These are phyloP conservation scores for Raffaelea ambrosiae DNA, from an alignment of 2,329 filamentous ascomycete genomes.

Conservation along the genomic window DNA sequence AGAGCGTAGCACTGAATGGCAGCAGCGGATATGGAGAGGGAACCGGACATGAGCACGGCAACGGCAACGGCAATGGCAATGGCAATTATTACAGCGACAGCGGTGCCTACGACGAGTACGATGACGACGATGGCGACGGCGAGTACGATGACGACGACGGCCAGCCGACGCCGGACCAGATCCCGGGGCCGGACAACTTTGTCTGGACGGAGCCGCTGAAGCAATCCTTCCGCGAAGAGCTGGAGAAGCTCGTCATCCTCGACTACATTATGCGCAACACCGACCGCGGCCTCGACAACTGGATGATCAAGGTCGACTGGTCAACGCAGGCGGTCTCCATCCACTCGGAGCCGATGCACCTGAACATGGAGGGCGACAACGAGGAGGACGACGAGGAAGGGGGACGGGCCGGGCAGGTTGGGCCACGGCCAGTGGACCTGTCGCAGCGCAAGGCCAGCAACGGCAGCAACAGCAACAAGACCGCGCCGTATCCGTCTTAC, in stretches of 20 bases:
- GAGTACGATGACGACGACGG: constrained; percentile 11
- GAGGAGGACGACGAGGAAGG: constrained; percentile 28
- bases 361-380: constrained; percentile 50
- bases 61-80: not conserved
- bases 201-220: constrained; percentile 85
- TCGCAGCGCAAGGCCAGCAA: constrained; percentile 30
- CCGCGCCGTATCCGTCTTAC: constrained; percentile 54
- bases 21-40: no score
- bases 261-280: constrained; percentile 99
- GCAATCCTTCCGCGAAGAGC: constrained; percentile 85
- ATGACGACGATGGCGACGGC: constrained; percentile 18
- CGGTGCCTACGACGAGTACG: constrained; percentile 4
- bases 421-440: constrained; percentile 52
- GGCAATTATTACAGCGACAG: not conserved
- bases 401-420: constrained; percentile 23
- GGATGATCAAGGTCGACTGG: constrained; percentile 98
- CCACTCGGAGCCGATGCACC: constrained; percentile 65
- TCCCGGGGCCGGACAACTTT: constrained; percentile 48
- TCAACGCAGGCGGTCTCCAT: constrained; percentile 76
- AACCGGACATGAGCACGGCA: not conserved
- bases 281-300: constrained; percentile 92
- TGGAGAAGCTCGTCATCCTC: constrained; percentile 93
- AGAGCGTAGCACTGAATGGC: not conserved
- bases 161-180: constrained; percentile 21
- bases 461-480: constrained; percentile 26